Conservation (phyloP, 768 basidiomycete genomes). For the Pisolithus orientalis region DNA sequence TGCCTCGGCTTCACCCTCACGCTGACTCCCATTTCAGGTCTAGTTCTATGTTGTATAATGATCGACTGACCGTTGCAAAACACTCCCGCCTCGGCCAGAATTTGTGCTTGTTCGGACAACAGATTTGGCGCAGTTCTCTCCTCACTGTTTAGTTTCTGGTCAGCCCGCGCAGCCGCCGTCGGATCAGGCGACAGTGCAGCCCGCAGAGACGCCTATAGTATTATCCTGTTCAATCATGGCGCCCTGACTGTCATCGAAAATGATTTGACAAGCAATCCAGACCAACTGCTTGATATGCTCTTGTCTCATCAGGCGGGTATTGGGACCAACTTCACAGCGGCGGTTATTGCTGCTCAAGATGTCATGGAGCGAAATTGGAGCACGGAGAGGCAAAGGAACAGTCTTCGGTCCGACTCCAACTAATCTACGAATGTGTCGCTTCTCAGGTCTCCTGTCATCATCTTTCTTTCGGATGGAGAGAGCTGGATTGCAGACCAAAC, state of each 20-base stretch:
- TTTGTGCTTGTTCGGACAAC: conserved; percentile 31
- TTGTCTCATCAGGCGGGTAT: conserved; percentile 25
- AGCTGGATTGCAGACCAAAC: conserved; percentile 28
- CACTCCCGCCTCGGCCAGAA: conserved; percentile 30
- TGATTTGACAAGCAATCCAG: conserved; percentile 36
- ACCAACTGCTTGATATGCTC: conserved; percentile 32
- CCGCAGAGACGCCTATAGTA: conserved; percentile 34
- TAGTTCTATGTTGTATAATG: conserved; percentile 35
- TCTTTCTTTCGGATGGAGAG: conserved; percentile 25
- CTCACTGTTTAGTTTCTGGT: conserved; percentile 46
- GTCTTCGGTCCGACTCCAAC: background rate
- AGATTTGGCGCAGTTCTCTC: conserved; percentile 50
- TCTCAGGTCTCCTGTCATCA: conserved; percentile 2
- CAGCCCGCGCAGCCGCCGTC: conserved; percentile 35
- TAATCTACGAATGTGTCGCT: background rate
- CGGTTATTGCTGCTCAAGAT: conserved; percentile 27
- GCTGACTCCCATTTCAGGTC: conserved; percentile 34
- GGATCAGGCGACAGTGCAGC: conserved; percentile 23
- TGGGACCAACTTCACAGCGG: conserved; percentile 36
- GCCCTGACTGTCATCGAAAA: conserved; percentile 26
- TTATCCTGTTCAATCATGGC: conserved; percentile 36
- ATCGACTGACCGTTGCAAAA: conserved; percentile 35
- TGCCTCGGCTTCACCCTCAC: conserved; percentile 30
- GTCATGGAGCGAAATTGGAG: conserved; percentile 40
- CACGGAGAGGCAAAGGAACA: conserved; percentile 32